Evolutionary conservation across 176 grass and related monocot genomes (phyloP), one percentile per base, ranked within the genome.

Genomic region (Poa pratensis): DNA sequence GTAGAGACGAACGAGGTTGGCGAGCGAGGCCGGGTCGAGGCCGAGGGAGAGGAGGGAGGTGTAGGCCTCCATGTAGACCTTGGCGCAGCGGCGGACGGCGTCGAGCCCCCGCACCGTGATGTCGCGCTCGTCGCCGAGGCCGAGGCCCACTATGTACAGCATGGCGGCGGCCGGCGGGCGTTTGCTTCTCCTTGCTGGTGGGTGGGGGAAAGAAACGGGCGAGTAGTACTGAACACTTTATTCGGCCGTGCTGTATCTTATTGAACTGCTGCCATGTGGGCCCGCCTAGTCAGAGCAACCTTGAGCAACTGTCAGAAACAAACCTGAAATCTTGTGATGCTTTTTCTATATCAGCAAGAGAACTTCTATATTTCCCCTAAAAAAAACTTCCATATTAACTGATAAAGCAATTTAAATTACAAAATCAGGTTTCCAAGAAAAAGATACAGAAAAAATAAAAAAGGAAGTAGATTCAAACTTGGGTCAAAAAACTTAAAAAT

Each of bases 141-240:
- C 93, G 46, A 98, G 82, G 8, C 96, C 96, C n/a, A 98, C 90
- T 52, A 98, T 90, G 80, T 94, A 98, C n/a, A 98, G 63, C 96
- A 98, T 98, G 64, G 63, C 51, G 78, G 26, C 37, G 63, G 64
- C 55, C 51, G 78, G 20, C 37, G 52, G 63, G 28, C 42, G 54
- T 18, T 40, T 22, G 43, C 53, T 39, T 37, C 17, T 14, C 37
- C 11, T 34, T 55, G 67, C 6, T 37, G 54, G 9, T 32, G 39
- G 53, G 52, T 27, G 70, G 43, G 42, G 23, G 35, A 37, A 16
- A 64, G 2, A 75, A 59, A 23, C 39, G 42, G 53, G 37, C 7
- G 18, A 23, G 26, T 50, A 28, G 14, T 26, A 73, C 69, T 0
- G 13, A 73, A 73, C 42, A 27, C 42, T 8, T 16, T 35, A 15